Evolutionary conservation across 352 stramenopile genomes (phyloP).

Genomic region (Phytophthora macrochlamydospora): DNA sequence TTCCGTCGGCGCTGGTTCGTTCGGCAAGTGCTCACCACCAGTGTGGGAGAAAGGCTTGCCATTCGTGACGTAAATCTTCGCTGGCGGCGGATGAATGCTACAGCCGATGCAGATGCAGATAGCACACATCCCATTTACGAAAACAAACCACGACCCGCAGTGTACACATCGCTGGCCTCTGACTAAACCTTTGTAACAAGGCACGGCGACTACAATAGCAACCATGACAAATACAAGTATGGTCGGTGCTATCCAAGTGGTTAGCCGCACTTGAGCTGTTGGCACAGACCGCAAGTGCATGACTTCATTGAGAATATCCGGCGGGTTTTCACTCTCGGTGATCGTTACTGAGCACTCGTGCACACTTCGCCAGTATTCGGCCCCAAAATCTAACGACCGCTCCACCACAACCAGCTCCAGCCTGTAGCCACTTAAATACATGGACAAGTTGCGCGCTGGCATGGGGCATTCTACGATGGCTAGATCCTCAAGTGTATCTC

Average conservation of each 20-base stretch:
- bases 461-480: slow-evolving; percentile 61
- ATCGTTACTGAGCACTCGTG: slow-evolving; percentile 67
- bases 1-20: not conserved
- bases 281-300: slow-evolving; percentile 65
- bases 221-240: slow-evolving; percentile 22
- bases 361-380: slow-evolving; percentile 70
- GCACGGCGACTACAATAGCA: slow-evolving; percentile 38
- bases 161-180: slow-evolving; percentile 60
- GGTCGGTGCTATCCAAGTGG: slow-evolving; percentile 41
- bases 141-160: slow-evolving; percentile 75
- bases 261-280: slow-evolving; percentile 24
- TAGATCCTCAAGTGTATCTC: slow-evolving; percentile 56
- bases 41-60: slow-evolving; percentile 30
- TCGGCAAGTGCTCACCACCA: slow-evolving; percentile 5
- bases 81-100: slow-evolving; percentile 44
- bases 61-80: slow-evolving; percentile 65
- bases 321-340: slow-evolving; percentile 45
- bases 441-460: slow-evolving; percentile 50
- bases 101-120: slow-evolving; percentile 68
- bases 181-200: slow-evolving; percentile 56
- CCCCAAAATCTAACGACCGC: slow-evolving; percentile 45
- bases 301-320: slow-evolving; percentile 53
- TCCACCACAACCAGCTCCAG: slow-evolving; percentile 66
- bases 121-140: slow-evolving; percentile 50
- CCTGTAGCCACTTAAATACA: slow-evolving; percentile 62